Percentiles rank a stretch among this genome's conserved stretches.
These are phyloP conservation scores for Delitschia confertaspora DNA, from an alignment of 495 filamentous ascomycete species.

Conservation along the genomic window DNA sequence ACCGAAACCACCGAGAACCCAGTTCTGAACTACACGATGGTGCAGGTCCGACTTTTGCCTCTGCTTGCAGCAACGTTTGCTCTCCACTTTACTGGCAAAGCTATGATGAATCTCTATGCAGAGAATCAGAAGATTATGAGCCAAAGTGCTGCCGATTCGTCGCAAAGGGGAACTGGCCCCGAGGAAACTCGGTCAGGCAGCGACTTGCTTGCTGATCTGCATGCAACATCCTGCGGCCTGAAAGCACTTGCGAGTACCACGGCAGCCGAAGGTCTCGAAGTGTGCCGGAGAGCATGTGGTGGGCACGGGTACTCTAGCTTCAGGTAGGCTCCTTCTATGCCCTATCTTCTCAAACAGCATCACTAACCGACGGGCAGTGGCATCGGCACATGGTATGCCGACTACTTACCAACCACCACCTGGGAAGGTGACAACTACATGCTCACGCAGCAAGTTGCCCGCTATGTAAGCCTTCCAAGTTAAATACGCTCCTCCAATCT, in stretches of 20 bases:
- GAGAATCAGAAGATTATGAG: constrained; percentile 58
- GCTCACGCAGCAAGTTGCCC: constrained; percentile 68
- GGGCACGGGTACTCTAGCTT: constrained; percentile 66
- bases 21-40: constrained; percentile 68
- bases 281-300: constrained; percentile 62
- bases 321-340: constrained; percentile 24
- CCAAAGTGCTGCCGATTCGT: constrained; percentile 34
- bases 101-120: constrained; percentile 57
- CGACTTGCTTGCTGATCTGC: constrained; percentile 61
- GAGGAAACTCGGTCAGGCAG: constrained; percentile 56
- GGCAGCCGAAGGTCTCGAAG: constrained; percentile 59
- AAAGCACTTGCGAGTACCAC: constrained; percentile 61
- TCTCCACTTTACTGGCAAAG: constrained; percentile 62
- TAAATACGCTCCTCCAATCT: neutral
- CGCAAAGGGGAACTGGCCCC: constrained; percentile 51
- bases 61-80: constrained; percentile 66
- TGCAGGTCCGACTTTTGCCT: constrained; percentile 61
- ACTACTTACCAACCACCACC: constrained; percentile 61
- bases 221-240: constrained; percentile 64
- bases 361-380: constrained; percentile 34
- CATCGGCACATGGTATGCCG: constrained; percentile 58
- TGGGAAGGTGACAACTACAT: constrained; percentile 71
- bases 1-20: constrained; percentile 52
- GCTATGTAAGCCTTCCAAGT: constrained; percentile 42
- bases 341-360: neutral